Evolutionary conservation across 345 rosid species (phyloP), one percentile per base, ranked within the genome.

Genomic region (Acer campestre): DNA sequence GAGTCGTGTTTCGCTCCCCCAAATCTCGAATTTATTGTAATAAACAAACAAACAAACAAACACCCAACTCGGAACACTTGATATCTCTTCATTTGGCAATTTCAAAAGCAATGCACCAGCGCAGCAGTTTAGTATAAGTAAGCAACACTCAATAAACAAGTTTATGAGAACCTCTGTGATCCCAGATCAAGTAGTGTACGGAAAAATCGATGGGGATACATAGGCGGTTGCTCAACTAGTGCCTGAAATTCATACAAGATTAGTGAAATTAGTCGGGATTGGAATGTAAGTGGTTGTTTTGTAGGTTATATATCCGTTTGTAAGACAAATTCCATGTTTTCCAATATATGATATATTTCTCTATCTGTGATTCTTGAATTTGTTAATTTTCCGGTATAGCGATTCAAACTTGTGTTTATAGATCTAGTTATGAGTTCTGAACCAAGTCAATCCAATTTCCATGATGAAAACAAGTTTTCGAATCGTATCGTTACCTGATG

Each of bases 121-220:
- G 27, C 63, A 59, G 22, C 63, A n/a, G 5, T 16, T 10, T 46
- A 10, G 14, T 42, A 10, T n/a, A 46, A 46, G 49, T 46, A 46
- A 46, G 3, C 49, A 46, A 46, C 14, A 46, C 49, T 9, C 49
- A 46, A 46, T 7, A 46, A 46, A 7, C 10, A 67, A 71, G 63
- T 79, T 84, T 80, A 85, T 59, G 67, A 2, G 65, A 68, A 73
- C 82, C 93, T 86, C 25, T 85, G 88, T 11, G 92, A 81, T 44
- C 91, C 91, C 85, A 93, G 84, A 81, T 93, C 91, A 66, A 93
- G 94, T 63, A 95, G 86, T n/a, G 79, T 89, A 11, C 96, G 93
- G 80, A 95, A 93, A 86, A 93, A 95, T 0, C 67, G 75, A 44
- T 88, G 94, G 82, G 98, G 97, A 75, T 93, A 85, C 84, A 92